Conservation (phyloP, 31 red algal genomes). For the Odonthalia washingtoniensis region DNA sequence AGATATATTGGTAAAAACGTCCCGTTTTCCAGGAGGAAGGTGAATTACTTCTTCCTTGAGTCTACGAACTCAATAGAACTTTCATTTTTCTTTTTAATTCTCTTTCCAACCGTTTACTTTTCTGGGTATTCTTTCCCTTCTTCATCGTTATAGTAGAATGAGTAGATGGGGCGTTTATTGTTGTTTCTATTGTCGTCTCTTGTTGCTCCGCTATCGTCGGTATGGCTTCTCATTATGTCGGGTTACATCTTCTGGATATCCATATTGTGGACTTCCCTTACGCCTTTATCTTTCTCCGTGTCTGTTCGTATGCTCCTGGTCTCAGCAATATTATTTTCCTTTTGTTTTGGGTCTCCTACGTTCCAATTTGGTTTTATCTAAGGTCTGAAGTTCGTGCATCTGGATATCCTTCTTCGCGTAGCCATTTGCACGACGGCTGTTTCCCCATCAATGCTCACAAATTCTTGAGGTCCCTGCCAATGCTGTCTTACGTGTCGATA, state of each 20-base stretch:
- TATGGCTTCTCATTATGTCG: too few species aligned
- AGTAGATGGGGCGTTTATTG: too few species aligned
- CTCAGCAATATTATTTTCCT: not conserved
- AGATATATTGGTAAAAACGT: not conserved
- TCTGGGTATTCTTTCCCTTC: too few species aligned
- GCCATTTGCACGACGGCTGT: not conserved
- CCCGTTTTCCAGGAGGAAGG: not conserved
- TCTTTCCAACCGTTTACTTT: too few species aligned
- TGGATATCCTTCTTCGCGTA: not conserved
- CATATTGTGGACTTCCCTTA: too few species aligned
- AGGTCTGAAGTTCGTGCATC: not conserved
- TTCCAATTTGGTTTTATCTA: not conserved
- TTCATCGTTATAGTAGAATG: too few species aligned
- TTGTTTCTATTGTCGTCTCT: too few species aligned
- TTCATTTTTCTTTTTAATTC: not conserved
- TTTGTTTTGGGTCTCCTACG: not conserved
- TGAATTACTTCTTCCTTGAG: not conserved
- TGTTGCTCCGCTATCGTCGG: too few species aligned
- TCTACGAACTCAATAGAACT: not conserved
- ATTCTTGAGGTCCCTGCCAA: not conserved
- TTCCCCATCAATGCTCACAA: not conserved
- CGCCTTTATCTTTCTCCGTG: too few species aligned
- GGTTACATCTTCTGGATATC: too few species aligned
- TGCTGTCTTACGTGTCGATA: not conserved
- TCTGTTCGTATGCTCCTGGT: not conserved